These are phyloP conservation scores for Cordyceps fumosorosea DNA, from an alignment of 2,329 filamentous ascomycete species.

Conservation along the genomic window DNA sequence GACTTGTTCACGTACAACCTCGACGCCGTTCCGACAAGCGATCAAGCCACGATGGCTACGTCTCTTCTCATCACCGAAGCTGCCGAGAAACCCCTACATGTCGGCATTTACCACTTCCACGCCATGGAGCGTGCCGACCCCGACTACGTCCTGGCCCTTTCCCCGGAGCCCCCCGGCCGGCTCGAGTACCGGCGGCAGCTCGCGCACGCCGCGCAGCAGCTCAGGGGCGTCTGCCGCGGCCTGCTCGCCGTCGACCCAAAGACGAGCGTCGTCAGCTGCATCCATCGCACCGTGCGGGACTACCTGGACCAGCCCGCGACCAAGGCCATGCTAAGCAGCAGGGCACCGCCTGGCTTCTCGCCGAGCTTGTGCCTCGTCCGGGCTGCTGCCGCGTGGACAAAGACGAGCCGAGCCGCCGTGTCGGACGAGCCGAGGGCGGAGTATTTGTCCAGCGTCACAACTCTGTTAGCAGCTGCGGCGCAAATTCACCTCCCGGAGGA, in stretches of 20 bases:
- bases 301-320: background rate
- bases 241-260: background rate
- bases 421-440: constrained; percentile 3
- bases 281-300: constrained; percentile 7
- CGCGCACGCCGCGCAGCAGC: background rate
- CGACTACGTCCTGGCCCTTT: background rate
- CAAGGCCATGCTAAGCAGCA: background rate
- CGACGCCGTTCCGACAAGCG: background rate
- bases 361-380: background rate
- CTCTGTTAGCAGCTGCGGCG: background rate
- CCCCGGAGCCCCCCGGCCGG: background rate
- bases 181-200: constrained; percentile 2
- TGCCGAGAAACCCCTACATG: background rate
- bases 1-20: constrained; percentile 8
- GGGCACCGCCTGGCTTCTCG: background rate
- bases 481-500: background rate
- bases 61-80: constrained; percentile 1
- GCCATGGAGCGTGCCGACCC: constrained; percentile 1
- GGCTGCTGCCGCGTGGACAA: background rate
- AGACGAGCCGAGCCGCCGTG: constrained; percentile 4
- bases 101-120: constrained; percentile 9
- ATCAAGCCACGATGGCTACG: background rate
- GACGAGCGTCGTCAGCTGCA: background rate
- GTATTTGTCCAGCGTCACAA: background rate
- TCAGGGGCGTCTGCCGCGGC: background rate